These are phyloP conservation scores for Sicyos baderoa DNA, from an alignment of 306 rosid genomes.

Conservation along the genomic window DNA sequence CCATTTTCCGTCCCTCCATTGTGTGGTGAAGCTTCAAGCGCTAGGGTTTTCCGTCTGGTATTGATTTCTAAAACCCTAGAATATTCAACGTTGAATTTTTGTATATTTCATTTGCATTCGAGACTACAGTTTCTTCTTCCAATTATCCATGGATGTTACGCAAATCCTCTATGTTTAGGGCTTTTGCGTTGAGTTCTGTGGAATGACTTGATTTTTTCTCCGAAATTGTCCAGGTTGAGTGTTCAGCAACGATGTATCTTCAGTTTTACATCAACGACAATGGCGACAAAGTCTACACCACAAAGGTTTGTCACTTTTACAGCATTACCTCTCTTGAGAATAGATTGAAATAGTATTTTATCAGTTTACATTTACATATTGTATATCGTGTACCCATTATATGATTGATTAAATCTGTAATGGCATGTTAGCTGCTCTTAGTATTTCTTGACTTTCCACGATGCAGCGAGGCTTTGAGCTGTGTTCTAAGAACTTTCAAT, in stretches of 20 bases:
- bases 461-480: background rate
- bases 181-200: background rate
- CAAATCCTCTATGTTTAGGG: background rate
- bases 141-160: background rate
- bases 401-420: background rate
- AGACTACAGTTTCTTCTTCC: background rate
- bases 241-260: conserved; percentile 49
- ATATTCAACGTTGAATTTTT: background rate
- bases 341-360: background rate
- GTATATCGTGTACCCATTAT: background rate
- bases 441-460: background rate
- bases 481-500: background rate
- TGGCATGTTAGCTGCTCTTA: background rate
- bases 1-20: background rate
- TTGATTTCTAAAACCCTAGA: background rate
- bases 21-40: background rate
- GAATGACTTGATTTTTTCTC: background rate
- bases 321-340: background rate
- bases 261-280: conserved; percentile 72
- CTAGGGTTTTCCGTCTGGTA: background rate
- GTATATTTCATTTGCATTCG: background rate
- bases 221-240: background rate
- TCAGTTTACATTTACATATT: background rate
- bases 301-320: conserved; percentile 38
- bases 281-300: conserved; percentile 77